A percentile compares a stretch with the other conserved stretches of the same genome.
Conservation (phyloP, 2,329 filamentous ascomycete genomes). For the Dothiorella sarmentorum region DNA sequence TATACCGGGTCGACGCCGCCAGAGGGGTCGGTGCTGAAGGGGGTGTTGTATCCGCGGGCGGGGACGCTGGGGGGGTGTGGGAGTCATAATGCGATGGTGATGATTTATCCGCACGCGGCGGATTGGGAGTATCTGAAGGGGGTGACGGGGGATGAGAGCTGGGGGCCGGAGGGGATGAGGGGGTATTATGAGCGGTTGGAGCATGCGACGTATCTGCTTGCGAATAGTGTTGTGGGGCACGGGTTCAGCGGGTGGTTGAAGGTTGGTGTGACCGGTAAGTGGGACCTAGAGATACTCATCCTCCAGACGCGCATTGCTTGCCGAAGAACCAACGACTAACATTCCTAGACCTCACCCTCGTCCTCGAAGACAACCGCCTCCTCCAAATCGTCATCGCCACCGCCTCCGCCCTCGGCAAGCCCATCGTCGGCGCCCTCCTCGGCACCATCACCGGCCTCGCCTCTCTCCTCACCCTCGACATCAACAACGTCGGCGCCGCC, state of each 20-base stretch:
- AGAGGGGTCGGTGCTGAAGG: slow-evolving; percentile 48
- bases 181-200: slow-evolving; percentile 56
- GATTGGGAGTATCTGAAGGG: slow-evolving; percentile 58
- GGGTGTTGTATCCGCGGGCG: slow-evolving; percentile 57
- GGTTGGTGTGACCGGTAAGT: slow-evolving; percentile 26
- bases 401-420: slow-evolving; percentile 48
- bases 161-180: slow-evolving; percentile 52
- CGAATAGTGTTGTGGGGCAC: slow-evolving; percentile 43
- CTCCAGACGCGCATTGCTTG: no score
- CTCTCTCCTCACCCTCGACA: slow-evolving; percentile 49
- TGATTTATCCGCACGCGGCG: slow-evolving; percentile 54
- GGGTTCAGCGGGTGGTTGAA: slow-evolving; percentile 57
- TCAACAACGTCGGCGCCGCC: slow-evolving; percentile 38
- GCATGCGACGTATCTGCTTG: slow-evolving; percentile 54
- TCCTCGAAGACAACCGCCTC: slow-evolving; percentile 50
- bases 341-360: slow-evolving; percentile 48
- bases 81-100: slow-evolving; percentile 59
- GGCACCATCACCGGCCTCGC: slow-evolving; percentile 42
- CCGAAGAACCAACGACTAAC: no score
- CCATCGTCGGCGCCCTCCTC: slow-evolving; percentile 21
- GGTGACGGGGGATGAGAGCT: slow-evolving; percentile 59
- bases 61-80: slow-evolving; percentile 58
- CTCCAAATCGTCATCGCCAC: slow-evolving; percentile 51
- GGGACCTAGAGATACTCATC: no score
- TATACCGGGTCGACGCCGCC: slow-evolving; percentile 56